Evolutionary conservation across 1,139 yeast species (phyloP).

Genomic region (Kodamaea sp.): DNA sequence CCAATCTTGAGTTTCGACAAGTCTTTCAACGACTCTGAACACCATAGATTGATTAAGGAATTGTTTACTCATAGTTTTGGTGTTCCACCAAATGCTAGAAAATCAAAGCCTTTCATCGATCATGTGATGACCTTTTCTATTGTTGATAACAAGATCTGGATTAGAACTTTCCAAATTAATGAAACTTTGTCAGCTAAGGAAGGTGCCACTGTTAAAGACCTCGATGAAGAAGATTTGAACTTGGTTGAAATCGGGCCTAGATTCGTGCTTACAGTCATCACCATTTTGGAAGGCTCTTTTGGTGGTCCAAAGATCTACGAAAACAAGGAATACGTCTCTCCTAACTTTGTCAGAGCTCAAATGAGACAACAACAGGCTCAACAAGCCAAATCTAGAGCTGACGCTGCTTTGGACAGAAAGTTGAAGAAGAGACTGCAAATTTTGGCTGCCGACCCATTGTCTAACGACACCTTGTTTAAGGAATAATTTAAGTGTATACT

Average conservation of each 20-base stretch:
- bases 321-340: conserved; percentile 94
- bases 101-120: conserved; percentile 90
- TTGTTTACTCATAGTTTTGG: conserved; percentile 85
- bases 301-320: conserved; percentile 98
- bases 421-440: conserved; percentile 72
- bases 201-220: conserved; percentile 36
- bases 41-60: conserved; percentile 76
- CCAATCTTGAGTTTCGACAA: conserved; percentile 91
- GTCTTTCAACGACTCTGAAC: conserved; percentile 57
- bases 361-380: conserved; percentile 73
- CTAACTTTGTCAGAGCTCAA: conserved; percentile 93
- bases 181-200: conserved; percentile 61
- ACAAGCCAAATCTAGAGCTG: conserved; percentile 74
- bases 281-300: conserved; percentile 92
- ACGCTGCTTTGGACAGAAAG: conserved; percentile 75
- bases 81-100: conserved; percentile 94
- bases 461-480: conserved; percentile 74
- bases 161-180: conserved; percentile 88
- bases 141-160: conserved; percentile 93
- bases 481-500: conserved; percentile 14
- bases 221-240: conserved; percentile 53
- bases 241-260: conserved; percentile 97
- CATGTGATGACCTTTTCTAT: conserved; percentile 92
- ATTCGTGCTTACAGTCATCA: conserved; percentile 86
- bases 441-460: conserved; percentile 76